These are phyloP conservation scores for Rhinocladiella mackenziei DNA, from an alignment of 2,329 filamentous ascomycete genomes.

Conservation along the genomic window DNA sequence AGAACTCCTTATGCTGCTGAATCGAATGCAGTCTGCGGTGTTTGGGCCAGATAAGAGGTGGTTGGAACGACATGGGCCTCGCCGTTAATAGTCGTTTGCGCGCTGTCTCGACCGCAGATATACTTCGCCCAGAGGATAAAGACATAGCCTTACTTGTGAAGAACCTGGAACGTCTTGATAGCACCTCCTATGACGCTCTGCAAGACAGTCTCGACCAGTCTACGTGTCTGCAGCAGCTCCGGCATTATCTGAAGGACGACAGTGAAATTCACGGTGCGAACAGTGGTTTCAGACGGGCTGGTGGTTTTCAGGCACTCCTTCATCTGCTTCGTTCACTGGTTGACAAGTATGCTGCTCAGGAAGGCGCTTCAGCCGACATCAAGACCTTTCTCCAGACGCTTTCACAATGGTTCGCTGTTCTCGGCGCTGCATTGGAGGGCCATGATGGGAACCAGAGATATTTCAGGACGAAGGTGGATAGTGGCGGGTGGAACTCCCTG, in stretches of 20 bases:
- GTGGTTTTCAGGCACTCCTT: slow-evolving; percentile 72
- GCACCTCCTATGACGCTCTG: slow-evolving; percentile 31
- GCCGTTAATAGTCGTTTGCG: slow-evolving; percentile 21
- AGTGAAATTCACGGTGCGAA: slow-evolving; percentile 53
- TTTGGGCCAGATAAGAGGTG: slow-evolving; percentile 23
- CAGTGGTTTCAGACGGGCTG: slow-evolving; percentile 77
- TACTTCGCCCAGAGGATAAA: slow-evolving; percentile 25
- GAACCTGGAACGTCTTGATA: slow-evolving; percentile 34
- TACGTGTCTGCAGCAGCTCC: slow-evolving; percentile 60
- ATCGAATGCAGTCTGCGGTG: slow-evolving; percentile 11
- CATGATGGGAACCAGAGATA: slow-evolving; percentile 85
- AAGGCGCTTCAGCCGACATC: slow-evolving; percentile 5
- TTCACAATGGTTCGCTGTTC: slow-evolving; percentile 53
- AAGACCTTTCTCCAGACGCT: slow-evolving; percentile 62
- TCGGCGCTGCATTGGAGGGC: slow-evolving; percentile 69
- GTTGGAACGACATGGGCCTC: slow-evolving; percentile 22
- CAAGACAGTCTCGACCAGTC: slow-evolving; percentile 44
- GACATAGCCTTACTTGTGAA: slow-evolving; percentile 27
- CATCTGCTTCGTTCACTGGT: slow-evolving; percentile 66
- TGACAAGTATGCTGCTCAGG: slow-evolving; percentile 63
- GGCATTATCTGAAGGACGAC: slow-evolving; percentile 59
- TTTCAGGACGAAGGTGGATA: slow-evolving; percentile 71
- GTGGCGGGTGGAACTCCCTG: slow-evolving; percentile 72
- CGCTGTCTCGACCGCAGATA: slow-evolving; percentile 28
- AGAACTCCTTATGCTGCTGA: slow-evolving; percentile 17